A percentile compares a stretch with the other conserved stretches of the same genome.
These are phyloP conservation scores for Penicillium arizonense DNA, from an alignment of 495 filamentous ascomycete genomes.

Conservation along the genomic window DNA sequence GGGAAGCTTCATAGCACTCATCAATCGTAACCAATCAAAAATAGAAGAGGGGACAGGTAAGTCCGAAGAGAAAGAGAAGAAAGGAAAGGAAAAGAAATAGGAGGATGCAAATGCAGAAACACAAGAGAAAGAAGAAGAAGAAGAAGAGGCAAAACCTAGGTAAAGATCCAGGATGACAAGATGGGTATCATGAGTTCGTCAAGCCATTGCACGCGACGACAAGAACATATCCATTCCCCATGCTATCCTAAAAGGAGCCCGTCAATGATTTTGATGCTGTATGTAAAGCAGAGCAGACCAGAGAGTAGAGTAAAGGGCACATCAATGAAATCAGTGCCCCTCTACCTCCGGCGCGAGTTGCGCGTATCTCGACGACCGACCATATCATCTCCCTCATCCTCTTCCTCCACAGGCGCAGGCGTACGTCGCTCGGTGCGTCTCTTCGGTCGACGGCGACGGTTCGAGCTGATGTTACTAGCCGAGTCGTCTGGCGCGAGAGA, in stretches of 20 bases:
- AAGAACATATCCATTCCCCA: slow-evolving; percentile 23
- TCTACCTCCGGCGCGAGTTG: slow-evolving; percentile 28
- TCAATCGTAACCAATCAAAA: slow-evolving; percentile 19
- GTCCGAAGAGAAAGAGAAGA: background rate
- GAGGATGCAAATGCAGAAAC: background rate
- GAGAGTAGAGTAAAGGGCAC: too few species aligned
- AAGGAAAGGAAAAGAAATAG: background rate
- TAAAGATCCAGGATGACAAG: background rate
- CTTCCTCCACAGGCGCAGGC: slow-evolving; percentile 82
- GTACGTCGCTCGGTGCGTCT: slow-evolving; percentile 70
- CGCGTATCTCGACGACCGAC: slow-evolving; percentile 30
- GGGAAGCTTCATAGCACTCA: slow-evolving; percentile 20
- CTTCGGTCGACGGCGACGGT: slow-evolving; percentile 67
- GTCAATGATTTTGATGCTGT: background rate
- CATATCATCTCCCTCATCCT: slow-evolving; percentile 58
- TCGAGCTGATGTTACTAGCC: slow-evolving; percentile 85
- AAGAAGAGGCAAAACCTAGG: background rate
- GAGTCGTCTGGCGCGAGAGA: slow-evolving; percentile 71
- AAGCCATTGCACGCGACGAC: slow-evolving; percentile 14
- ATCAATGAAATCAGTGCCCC: background rate
- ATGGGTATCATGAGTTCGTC: slow-evolving; percentile 28
- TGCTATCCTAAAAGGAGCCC: slow-evolving; percentile 6
- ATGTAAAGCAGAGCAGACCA: background rate
- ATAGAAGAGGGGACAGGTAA: background rate
- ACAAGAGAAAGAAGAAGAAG: background rate